Evolutionary conservation across 176 grass and related monocot genomes (phyloP), one percentile per base, ranked within the genome.

Genomic region (Avena insularis): DNA sequence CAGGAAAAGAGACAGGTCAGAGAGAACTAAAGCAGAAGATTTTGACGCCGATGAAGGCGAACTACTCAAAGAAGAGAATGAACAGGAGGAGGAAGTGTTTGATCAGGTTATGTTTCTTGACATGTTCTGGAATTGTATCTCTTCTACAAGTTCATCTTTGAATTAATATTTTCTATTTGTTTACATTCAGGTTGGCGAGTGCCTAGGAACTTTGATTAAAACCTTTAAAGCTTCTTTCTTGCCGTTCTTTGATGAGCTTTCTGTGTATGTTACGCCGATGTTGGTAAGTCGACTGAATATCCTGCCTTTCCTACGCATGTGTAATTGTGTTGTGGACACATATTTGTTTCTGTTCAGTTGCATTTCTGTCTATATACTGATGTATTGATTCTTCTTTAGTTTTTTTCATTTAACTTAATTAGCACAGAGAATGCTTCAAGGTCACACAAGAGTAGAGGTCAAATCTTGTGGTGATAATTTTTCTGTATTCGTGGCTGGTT

Each of bases 41-140:
- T 99, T 99, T 81, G 97, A 99, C 90, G 97, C 97, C 13, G 97
- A 99, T 78, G 97, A 99, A 92, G 94, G 94, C 53, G 97, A 99
- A 87, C 51, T 99, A 68, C 92, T 99, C 49, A 86, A 99, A 86
- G 97, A 97, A 93, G 97, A 99, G 89, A 99, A 99, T 81, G 97
- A 99, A 79, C 92, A 97, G 84, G 97, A 99, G 82, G 97, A 99
- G 75, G 97, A 99, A 90, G 92, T 99, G 53, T 99, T 99, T 87
- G 94, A 99, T 83, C 97, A 97, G 94, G 97, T 94, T 82, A 10
- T 91, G 75, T 51, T 48, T 58, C 35, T 56, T 70, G 48, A 81
- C 53, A 75, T 12, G 5, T 8, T 31, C 78, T 9, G 11, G 31
- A 61, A 51, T 8, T 71, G 4, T 11, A 48, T 70, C 2, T 56